Conservation (phyloP, 805 yeast genomes). For the Metschnikowia gelsemii region DNA sequence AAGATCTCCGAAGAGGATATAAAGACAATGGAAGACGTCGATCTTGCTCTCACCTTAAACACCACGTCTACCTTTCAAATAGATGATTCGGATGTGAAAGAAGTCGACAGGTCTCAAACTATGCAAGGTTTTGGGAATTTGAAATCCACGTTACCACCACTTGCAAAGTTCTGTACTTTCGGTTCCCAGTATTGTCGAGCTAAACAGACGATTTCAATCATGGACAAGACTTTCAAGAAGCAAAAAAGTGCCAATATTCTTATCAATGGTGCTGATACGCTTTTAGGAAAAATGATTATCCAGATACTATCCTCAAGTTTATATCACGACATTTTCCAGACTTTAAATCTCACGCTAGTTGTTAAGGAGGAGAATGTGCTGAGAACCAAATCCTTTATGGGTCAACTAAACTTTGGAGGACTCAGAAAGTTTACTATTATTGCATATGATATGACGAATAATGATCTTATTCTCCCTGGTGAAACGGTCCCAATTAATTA, state of each 20-base stretch:
- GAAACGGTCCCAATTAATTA: constrained; percentile 34
- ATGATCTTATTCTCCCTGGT: constrained; percentile 36
- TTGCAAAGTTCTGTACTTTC: constrained; percentile 35
- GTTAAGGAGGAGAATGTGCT: constrained; percentile 25
- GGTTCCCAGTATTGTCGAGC: constrained; percentile 39
- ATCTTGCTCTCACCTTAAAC: constrained; percentile 25
- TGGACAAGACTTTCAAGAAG: constrained; percentile 18
- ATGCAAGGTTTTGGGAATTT: not conserved
- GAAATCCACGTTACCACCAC: constrained; percentile 23
- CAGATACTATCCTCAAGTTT: constrained; percentile 33
- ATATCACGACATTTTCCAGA: constrained; percentile 24
- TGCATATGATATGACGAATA: constrained; percentile 35
- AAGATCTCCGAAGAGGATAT: constrained; percentile 28
- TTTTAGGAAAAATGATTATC: constrained; percentile 35
- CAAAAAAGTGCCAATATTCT: constrained; percentile 29
- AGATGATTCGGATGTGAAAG: constrained; percentile 8
- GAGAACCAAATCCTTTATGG: constrained; percentile 24
- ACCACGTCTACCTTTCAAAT: constrained; percentile 10
- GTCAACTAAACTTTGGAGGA: constrained; percentile 21
- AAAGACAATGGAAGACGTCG: constrained; percentile 22
- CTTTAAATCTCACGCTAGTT: constrained; percentile 32
- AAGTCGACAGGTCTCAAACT: not conserved
- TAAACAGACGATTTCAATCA: constrained; percentile 33
- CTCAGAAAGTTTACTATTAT: constrained; percentile 27
- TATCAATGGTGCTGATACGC: constrained; percentile 45